Percentiles rank a stretch among this genome's conserved stretches.
These are phyloP conservation scores for Candida andamanensis DNA, from an alignment of 805 yeast genomes.

Conservation along the genomic window DNA sequence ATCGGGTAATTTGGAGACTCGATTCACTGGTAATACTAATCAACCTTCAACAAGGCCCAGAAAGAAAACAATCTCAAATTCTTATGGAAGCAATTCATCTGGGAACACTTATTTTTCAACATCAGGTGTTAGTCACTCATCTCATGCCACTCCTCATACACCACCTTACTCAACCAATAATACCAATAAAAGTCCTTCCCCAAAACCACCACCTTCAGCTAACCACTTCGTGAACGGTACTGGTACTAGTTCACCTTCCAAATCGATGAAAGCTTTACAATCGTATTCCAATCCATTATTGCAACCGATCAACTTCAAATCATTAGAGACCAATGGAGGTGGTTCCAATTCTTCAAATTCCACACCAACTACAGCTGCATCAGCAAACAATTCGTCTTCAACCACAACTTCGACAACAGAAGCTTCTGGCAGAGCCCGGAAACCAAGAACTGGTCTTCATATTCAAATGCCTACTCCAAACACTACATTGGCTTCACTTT, in stretches of 20 bases:
- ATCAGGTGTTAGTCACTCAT: neutral
- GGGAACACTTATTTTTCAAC: neutral
- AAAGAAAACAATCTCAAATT: slow-evolving; percentile 35
- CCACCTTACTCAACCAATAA: slow-evolving; percentile 36
- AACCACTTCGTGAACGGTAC: slow-evolving; percentile 13
- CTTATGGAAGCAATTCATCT: slow-evolving; percentile 22
- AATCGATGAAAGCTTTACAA: slow-evolving; percentile 48
- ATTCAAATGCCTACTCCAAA: slow-evolving; percentile 77
- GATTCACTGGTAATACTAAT: slow-evolving; percentile 15
- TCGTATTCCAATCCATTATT: slow-evolving; percentile 41
- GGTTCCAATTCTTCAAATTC: neutral
- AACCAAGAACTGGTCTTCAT: slow-evolving; percentile 36
- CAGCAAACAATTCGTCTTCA: neutral
- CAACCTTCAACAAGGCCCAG: slow-evolving; percentile 24
- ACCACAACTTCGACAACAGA: neutral
- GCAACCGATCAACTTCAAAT: slow-evolving; percentile 51
- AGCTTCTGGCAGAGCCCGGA: slow-evolving; percentile 8
- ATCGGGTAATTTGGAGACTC: slow-evolving; percentile 32
- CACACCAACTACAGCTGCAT: neutral
- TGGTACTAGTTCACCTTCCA: slow-evolving; percentile 33
- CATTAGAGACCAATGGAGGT: slow-evolving; percentile 4
- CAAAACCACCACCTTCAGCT: slow-evolving; percentile 23
- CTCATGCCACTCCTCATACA: slow-evolving; percentile 20
- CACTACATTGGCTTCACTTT: slow-evolving; percentile 23
- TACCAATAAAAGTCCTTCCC: slow-evolving; percentile 32